Conservation (phyloP, 441 rosid species). For the Populus hybrid region DNA sequence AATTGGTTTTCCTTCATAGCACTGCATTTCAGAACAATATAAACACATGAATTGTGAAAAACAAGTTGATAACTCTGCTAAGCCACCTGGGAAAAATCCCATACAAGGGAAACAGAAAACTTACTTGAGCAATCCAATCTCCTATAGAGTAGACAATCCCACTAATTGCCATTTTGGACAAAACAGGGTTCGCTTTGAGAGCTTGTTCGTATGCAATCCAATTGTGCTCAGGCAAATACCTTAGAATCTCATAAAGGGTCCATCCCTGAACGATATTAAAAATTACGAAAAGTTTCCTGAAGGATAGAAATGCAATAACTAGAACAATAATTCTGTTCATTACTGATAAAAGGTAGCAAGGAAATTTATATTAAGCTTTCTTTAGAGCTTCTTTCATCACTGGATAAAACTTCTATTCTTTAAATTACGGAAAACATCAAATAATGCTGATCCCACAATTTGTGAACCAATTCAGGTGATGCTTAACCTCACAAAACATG, state of each 20-base stretch:
- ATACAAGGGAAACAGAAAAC: not conserved
- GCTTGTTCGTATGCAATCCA: constrained; percentile 93
- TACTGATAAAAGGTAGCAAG: not conserved
- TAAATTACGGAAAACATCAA: not conserved
- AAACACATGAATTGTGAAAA: constrained; percentile 2
- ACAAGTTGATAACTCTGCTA: not conserved
- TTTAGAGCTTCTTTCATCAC: not conserved
- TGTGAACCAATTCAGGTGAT: not conserved
- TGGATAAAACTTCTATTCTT: not conserved
- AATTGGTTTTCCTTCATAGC: constrained; percentile 80
- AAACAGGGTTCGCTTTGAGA: constrained; percentile 78
- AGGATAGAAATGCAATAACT: constrained; percentile 4
- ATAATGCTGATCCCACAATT: not conserved
- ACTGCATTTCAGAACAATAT: constrained; percentile 41
- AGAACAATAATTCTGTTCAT: not conserved
- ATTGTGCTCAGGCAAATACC: constrained; percentile 86
- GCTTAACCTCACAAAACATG: constrained; percentile 1
- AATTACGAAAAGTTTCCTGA: constrained; percentile 1
- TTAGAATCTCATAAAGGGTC: constrained; percentile 82
- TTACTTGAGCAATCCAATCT: constrained; percentile 98
- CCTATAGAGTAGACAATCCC: constrained; percentile 84
- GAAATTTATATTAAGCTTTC: not conserved
- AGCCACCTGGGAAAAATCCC: constrained; percentile 3
- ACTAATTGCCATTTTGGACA: constrained; percentile 98
- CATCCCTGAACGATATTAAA: constrained; percentile 61